A percentile compares a stretch with the other conserved stretches of the same genome.
phyloP scores from a whole-genome alignment of 2,329 filamentous ascomycete genomes.

The Colletotrichum destructivum region DNA sequence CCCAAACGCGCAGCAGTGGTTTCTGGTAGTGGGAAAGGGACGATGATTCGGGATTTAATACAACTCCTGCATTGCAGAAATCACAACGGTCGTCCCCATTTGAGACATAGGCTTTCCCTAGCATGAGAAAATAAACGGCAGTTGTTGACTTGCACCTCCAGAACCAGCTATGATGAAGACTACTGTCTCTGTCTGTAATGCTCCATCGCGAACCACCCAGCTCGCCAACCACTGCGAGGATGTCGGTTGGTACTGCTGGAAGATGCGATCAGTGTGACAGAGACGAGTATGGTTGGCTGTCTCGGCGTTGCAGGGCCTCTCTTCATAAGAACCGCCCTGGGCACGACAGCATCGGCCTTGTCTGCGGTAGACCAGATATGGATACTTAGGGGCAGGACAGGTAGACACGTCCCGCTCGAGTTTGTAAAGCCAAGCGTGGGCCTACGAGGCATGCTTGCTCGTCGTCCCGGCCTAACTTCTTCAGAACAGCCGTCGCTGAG shows the following conservation, averaged over 20 bases:
- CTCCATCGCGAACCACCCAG: not conserved
- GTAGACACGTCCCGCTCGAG: not conserved
- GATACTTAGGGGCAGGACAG: not conserved
- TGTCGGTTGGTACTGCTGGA: not conserved
- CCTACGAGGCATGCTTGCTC: not conserved
- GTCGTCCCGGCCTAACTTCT: not conserved
- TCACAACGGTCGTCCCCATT: not conserved
- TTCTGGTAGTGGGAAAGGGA: conserved; percentile 6
- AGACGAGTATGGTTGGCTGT: not conserved
- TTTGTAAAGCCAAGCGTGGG: not conserved
- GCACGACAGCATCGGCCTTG: not conserved
- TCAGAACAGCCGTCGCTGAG: not conserved
- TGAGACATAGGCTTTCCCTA: conserved; percentile 2
- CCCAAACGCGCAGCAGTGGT: conserved; percentile 3
- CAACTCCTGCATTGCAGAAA: not conserved
- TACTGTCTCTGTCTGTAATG: not conserved
- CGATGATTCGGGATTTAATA: conserved; percentile 33
- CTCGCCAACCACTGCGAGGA: not conserved
- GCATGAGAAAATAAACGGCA: not conserved
- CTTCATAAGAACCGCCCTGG: too few species aligned
- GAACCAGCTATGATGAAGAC: not conserved
- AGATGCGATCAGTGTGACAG: too few species aligned
- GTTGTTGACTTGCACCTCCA: not conserved
- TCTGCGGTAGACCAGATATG: not conserved
- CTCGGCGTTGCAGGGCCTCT: not conserved